Evolutionary conservation across 495 filamentous ascomycete species (phyloP).

Genomic region (Melanomma pulvis-pyrius): DNA sequence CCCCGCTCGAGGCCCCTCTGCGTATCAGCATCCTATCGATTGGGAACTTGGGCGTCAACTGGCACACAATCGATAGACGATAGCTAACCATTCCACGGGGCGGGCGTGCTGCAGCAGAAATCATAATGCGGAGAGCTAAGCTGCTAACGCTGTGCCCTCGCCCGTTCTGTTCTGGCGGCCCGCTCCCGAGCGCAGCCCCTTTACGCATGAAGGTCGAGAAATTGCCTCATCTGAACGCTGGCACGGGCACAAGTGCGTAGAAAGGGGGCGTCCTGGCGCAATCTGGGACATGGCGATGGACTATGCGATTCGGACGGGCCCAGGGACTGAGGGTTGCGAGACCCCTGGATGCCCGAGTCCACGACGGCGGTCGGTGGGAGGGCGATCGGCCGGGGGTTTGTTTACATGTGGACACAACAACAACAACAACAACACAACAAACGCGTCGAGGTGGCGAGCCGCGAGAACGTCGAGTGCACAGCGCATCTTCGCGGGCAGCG

Average conservation of each 20-base stretch:
- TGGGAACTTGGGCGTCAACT: constrained; percentile 5
- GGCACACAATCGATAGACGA: constrained; percentile 23
- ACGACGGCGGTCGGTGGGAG: neutral
- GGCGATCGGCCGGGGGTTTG: neutral
- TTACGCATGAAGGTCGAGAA: constrained; percentile 30
- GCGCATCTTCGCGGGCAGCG: neutral
- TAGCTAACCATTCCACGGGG: neutral
- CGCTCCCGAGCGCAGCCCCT: constrained; percentile 25
- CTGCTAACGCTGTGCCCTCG: neutral
- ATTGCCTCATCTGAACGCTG: constrained; percentile 23
- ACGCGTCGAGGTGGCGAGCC: neutral
- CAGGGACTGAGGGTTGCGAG: neutral
- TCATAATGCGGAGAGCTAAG: constrained; percentile 33
- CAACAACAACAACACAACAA: constrained; percentile 7
- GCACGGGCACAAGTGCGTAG: neutral
- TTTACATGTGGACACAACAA: neutral
- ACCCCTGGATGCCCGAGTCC: constrained; percentile 11
- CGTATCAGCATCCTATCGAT: neutral
- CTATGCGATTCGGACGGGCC: neutral
- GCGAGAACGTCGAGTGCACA: neutral
- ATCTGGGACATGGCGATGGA: constrained; percentile 7
- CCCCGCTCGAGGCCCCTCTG: neutral
- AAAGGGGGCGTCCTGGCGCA: neutral
- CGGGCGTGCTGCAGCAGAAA: constrained; percentile 11
- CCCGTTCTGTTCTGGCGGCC: constrained; percentile 10